phyloP scores from a whole-genome alignment of 2,329 filamentous ascomycete species.

The Botrytis aclada region DNA sequence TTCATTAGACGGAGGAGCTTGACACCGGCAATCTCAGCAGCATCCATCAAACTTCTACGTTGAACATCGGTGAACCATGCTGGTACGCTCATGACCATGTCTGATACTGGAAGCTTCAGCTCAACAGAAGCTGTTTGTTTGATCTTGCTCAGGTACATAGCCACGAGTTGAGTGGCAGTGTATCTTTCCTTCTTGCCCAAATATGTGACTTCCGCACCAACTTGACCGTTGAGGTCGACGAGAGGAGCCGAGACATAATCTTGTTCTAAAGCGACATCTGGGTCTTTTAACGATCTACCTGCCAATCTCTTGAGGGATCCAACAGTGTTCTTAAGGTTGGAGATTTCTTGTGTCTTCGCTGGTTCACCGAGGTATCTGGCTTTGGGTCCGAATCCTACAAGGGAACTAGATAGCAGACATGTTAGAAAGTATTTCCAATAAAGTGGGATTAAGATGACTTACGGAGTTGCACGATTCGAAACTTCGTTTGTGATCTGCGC shows the following conservation, averaged over 20 bases:
- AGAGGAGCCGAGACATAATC: conserved; percentile 83
- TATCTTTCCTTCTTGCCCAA: conserved; percentile 93
- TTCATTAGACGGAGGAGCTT: conserved; percentile 95
- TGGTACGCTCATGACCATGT: conserved; percentile 90
- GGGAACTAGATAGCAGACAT: conserved; percentile 56
- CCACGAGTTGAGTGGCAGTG: conserved; percentile 87
- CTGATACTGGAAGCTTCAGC: conserved; percentile 85
- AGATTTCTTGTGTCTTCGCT: conserved; percentile 98
- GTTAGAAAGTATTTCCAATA: background rate
- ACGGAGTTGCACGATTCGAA: conserved; percentile 97
- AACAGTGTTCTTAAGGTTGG: conserved; percentile 99
- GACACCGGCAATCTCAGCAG: conserved; percentile 87
- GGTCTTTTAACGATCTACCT: conserved; percentile 81
- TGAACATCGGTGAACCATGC: conserved; percentile 97
- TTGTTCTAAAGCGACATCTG: conserved; percentile 91
- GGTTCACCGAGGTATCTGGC: conserved; percentile 90
- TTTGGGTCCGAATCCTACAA: conserved; percentile 94
- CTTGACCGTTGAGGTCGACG: conserved; percentile 88
- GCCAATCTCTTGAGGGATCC: conserved; percentile 86
- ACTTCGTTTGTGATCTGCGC: conserved; percentile 95
- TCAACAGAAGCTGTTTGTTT: conserved; percentile 83
- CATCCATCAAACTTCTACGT: conserved; percentile 84
- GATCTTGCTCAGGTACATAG: conserved; percentile 95
- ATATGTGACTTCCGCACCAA: conserved; percentile 91
- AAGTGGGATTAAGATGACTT: conserved; percentile 49